Base-by-base conservation (phyloP, 345 rosid genomes). In the Eucalyptus sp. region DNA sequence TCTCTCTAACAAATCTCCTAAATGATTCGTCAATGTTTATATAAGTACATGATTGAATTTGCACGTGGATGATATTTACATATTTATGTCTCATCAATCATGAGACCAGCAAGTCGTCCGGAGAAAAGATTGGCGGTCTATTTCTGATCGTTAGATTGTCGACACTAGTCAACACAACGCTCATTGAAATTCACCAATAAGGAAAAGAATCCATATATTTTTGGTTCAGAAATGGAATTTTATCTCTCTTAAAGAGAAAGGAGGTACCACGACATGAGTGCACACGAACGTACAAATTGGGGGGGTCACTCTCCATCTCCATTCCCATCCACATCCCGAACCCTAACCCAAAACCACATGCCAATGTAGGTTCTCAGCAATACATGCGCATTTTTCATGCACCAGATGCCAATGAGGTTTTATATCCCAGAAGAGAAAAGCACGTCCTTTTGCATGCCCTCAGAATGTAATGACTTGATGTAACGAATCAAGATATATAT, bases 51-150 rank as follows among this genome's bases (percentile, higher is more conserved):
- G 27, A 76, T 76, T 31, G 37, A 68, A 41, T 68, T 17, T 76
- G 46, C 13, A 71, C 13, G 8, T 11, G 83, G 7, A 3, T 37
- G 27, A 76, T 76, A 20, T 76, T 11, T 18, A 6, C 46, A 37
- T 71, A 20, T 37, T 37, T 18, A 37, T 71, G 10, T 37, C 81
- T 76, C 83, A 20, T 22, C 48, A 37, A 76, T 76, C 14, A 41
- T 7, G 2, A 76, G 48, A 20, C 25, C 2, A 37, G 0, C 14
- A 37, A 71, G 46, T 71, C 0, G 1, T 71, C 14, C 1, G 4
- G 8, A 76, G 7, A 33, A 20, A 37, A 76, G 24, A 44, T 76
- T 3, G 12, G 8, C 4, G 1, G 1, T 20, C 14, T 18, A 7
- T 33, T 17, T 17, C 3, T 68, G 12, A 33, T 22, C 13, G 4